Conservation (phyloP, 2,329 filamentous ascomycete genomes). For the Exophiala phaeomuriformis region DNA sequence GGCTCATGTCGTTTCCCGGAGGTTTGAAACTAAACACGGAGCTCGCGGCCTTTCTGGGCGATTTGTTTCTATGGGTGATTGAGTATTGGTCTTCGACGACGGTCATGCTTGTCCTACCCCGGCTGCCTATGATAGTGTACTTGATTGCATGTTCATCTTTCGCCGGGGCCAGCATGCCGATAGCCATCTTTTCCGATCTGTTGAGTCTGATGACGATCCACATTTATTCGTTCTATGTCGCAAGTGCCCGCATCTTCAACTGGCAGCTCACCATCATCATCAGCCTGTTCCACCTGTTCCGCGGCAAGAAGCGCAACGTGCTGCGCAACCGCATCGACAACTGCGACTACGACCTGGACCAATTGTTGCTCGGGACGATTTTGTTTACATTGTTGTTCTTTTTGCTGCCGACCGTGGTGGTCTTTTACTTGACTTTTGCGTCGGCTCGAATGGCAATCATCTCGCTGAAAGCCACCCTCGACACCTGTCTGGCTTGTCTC, state of each 20-base stretch:
- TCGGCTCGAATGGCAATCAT: slow-evolving; percentile 93
- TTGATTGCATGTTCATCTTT: slow-evolving; percentile 93
- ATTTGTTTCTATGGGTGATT: slow-evolving; percentile 96
- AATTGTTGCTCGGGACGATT: slow-evolving; percentile 91
- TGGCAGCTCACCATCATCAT: slow-evolving; percentile 97
- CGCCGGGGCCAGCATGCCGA: slow-evolving; percentile 92
- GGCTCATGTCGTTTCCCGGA: slow-evolving; percentile 93
- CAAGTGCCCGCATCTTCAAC: slow-evolving; percentile 92
- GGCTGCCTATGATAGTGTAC: slow-evolving; percentile 79
- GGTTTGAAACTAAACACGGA: slow-evolving; percentile 93
- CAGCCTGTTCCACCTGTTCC: slow-evolving; percentile 96
- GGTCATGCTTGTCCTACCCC: slow-evolving; percentile 66
- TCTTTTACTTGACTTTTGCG: slow-evolving; percentile 96
- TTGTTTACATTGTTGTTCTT: slow-evolving; percentile 94
- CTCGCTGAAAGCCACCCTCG: slow-evolving; percentile 78
- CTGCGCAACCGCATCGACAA: slow-evolving; percentile 96
- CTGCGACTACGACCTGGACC: slow-evolving; percentile 96
- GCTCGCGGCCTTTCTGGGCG: slow-evolving; percentile 84
- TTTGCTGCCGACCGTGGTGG: slow-evolving; percentile 83
- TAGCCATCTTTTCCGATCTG: slow-evolving; percentile 89
- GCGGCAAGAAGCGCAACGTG: slow-evolving; percentile 95
- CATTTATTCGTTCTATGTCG: slow-evolving; percentile 97
- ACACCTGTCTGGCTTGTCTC: slow-evolving; percentile 84
- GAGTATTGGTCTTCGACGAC: slow-evolving; percentile 71
- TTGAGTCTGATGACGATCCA: slow-evolving; percentile 86